Base-by-base conservation (phyloP, 805 yeast genomes). In the Candida piceae region DNA sequence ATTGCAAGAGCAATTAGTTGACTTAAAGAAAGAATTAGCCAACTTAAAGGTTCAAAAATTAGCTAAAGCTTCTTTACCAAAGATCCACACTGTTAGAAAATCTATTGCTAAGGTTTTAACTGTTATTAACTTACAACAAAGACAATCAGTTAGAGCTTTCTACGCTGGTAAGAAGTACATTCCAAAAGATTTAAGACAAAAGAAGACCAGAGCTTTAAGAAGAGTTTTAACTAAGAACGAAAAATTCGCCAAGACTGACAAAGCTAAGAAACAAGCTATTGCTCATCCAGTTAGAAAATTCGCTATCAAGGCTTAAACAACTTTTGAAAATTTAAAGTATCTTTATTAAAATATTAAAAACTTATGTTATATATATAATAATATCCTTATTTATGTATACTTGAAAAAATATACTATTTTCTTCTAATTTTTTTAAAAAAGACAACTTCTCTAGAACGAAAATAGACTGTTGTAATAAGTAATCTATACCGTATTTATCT, bases 201-300 rank as follows among this genome's bases (percentile, higher is more conserved):
- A 93, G 90, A 86, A 93, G 84, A 93, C 99, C 74, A 90, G 97
- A 83, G 97, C 98, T 71, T 74, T 90, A 74, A 90, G 98, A 85
- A 85, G 97, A 80, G 79, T 81, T 67, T 79, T 93, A 67, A 80
- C 97, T 70, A 76, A 83, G 66, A 70, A 71, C 71, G 96, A 93
- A 77, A 81, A 85, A 67, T 64, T 77, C 60, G 73, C 74, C 68
- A 70, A 73, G 68, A 90, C 97, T 64, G 83, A 72, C 59, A 88
- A 84, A 79, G 87, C 89, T 67, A 78, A 77, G 73, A 93, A 93
- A 89, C 81, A 77, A 74, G 78, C 78, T 64, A 77, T 79, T 63
- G 95, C 97, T 72, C 88, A 82, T 95, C 97, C 99, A 70, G 89
- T 83, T 76, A 88, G 95, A 82, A 84, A 84, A 75, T 93, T 76